Evolutionary conservation across 176 grass and related monocot species (phyloP).

Genomic region (Miscanthus lutarioriparius): DNA sequence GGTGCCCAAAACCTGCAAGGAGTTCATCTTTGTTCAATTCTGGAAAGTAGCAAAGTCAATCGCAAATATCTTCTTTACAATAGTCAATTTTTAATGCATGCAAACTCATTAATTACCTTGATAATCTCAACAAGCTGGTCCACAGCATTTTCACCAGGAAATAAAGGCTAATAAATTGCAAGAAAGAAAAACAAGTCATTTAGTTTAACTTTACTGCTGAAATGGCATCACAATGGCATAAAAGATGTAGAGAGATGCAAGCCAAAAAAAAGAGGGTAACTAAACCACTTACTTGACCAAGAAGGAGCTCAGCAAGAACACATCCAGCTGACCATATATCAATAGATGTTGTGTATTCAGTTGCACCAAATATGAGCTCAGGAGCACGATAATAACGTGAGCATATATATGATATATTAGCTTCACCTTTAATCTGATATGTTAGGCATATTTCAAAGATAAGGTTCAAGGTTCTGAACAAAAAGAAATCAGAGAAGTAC

Average conservation of each 20-base stretch:
- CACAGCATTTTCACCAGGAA: conserved; percentile 66
- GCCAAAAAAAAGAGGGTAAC: not conserved
- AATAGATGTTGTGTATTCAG: conserved; percentile 82
- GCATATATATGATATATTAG: conserved; percentile 94
- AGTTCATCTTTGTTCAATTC: conserved; percentile 1
- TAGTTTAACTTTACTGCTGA: conserved; percentile 3
- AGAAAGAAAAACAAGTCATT: not conserved
- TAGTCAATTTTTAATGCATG: not conserved
- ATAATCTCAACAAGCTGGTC: conserved; percentile 77
- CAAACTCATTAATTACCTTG: conserved; percentile 39
- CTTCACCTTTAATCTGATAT: conserved; percentile 71
- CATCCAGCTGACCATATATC: conserved; percentile 96
- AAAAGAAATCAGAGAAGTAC: not conserved
- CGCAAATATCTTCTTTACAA: not conserved
- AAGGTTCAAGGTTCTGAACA: not conserved
- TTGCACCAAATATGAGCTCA: conserved; percentile 93
- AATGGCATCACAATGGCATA: not conserved
- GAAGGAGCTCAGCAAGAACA: conserved; percentile 84
- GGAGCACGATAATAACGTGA: conserved; percentile 89
- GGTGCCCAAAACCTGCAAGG: conserved; percentile 57
- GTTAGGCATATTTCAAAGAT: not conserved
- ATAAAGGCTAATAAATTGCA: conserved; percentile 49
- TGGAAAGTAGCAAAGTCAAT: not conserved
- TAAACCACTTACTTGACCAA: conserved; percentile 55
- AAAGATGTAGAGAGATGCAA: not conserved